Evolutionary conservation across 2,329 filamentous ascomycete genomes (phyloP), one percentile per base, ranked within the genome.

Genomic region (Aureobasidium sp.): DNA sequence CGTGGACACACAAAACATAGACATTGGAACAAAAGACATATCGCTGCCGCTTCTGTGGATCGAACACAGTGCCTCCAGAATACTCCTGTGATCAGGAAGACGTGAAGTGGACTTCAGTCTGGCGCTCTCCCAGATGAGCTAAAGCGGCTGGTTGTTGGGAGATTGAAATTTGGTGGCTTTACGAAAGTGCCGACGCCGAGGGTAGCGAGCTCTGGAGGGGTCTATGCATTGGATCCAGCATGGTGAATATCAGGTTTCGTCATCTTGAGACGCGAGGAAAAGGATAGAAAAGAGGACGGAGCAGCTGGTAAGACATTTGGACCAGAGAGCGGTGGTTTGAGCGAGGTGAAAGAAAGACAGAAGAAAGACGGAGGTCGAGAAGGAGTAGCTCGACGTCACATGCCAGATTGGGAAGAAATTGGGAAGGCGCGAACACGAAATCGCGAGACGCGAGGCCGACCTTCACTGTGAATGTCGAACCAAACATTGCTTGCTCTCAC

Each of bases 61-160:
- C 60, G 60, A 62, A 62, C 60, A 62, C 60, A 62, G 60, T 62
- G 51, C 60, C 60, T 62, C 60, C 60, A 62, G 60, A 62, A 47
- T 37, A 55, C 60, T 55, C n/a, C n/a, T n/a, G n/a, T n/a, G n/a
- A n/a, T n/a, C n/a, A n/a, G n/a, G n/a, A n/a, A n/a, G n/a, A n/a
- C n/a, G n/a, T n/a, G n/a, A 62, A 53, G 55, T 49, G 44, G 45
- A 62, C 61, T 62, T 62, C 61, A 62, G 61, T 62, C 61, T 62
- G 61, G 61, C 61, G 61, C 61, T 62, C 61, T 62, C 60, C 60
- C 60, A 62, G 42, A 48, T 62, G 60, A 62, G 60, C 60, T 62
- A 62, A 62, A 62, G 60, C 60, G 37, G 60, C 60, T 55, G 42
- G 22, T 55, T 31, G 36, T 20, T 39, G 37, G 5, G 8, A 15